These are phyloP conservation scores for Mallotus nudiflorus DNA, from an alignment of 345 rosid species.

Conservation along the genomic window DNA sequence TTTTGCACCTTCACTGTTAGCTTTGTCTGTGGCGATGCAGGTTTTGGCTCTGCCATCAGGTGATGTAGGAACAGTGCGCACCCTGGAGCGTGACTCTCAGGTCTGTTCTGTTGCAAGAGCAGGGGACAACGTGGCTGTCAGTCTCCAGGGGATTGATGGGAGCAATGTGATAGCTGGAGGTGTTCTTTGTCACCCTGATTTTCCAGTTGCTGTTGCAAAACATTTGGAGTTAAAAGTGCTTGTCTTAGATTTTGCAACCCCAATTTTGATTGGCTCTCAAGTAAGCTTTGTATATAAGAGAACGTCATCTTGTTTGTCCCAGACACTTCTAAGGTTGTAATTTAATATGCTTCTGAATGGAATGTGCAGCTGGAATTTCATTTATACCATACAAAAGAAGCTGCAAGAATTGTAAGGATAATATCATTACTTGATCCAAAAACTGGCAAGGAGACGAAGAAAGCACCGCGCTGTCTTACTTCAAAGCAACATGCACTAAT, in stretches of 20 bases:
- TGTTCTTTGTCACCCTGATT: slow-evolving; percentile 89
- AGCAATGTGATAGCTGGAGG: slow-evolving; percentile 77
- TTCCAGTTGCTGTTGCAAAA: slow-evolving; percentile 63
- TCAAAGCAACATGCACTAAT: slow-evolving; percentile 79
- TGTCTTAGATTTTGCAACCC: slow-evolving; percentile 66
- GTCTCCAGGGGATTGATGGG: slow-evolving; percentile 72
- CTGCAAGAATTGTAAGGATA: slow-evolving; percentile 66
- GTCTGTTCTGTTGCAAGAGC: slow-evolving; percentile 76
- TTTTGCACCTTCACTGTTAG: not conserved
- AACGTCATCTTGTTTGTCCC: not conserved
- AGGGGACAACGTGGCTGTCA: slow-evolving; percentile 75
- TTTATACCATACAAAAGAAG: slow-evolving; percentile 82
- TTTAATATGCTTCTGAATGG: slow-evolving; percentile 19
- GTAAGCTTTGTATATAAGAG: slow-evolving; percentile 31
- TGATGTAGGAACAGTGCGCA: slow-evolving; percentile 68
- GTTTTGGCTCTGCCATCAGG: slow-evolving; percentile 86
- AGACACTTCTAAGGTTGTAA: not conserved
- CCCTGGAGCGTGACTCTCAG: slow-evolving; percentile 73
- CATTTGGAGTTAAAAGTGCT: slow-evolving; percentile 78
- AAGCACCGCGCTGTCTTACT: slow-evolving; percentile 71
- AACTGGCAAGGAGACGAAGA: slow-evolving; percentile 81
- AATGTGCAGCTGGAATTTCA: slow-evolving; percentile 82
- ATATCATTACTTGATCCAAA: slow-evolving; percentile 72
- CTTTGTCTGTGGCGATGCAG: slow-evolving; percentile 39
- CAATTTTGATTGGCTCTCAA: slow-evolving; percentile 84